phyloP scores from a whole-genome alignment of 164 flowering plant genomes.

The Sextonia rubra region DNA sequence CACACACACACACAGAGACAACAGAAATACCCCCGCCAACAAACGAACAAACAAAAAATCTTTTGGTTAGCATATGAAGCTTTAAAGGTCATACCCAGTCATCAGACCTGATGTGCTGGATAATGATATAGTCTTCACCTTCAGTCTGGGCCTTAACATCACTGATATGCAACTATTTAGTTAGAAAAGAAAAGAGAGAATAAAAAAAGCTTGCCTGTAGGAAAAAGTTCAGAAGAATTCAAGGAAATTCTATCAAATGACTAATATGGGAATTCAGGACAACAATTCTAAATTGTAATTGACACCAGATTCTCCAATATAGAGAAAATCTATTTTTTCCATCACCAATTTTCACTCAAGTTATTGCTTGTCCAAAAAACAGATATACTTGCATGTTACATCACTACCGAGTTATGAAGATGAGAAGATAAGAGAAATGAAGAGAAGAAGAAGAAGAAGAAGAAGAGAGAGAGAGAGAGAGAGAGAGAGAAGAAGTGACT shows the following conservation, averaged over 20 bases:
- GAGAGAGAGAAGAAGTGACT: too few species aligned
- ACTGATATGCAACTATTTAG: constrained; percentile 20
- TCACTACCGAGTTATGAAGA: too few species aligned
- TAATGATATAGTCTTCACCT: constrained; percentile 56
- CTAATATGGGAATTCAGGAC: background rate
- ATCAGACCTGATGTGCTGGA: constrained; percentile 51
- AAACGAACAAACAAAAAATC: too few species aligned
- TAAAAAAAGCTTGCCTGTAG: too few species aligned
- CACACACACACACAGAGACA: too few species aligned
- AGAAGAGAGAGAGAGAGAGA: too few species aligned
- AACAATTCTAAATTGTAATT: background rate
- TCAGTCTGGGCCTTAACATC: constrained; percentile 65
- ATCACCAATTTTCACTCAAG: background rate
- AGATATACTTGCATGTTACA: too few species aligned
- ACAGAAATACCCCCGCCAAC: too few species aligned
- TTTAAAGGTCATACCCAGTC: constrained; percentile 58
- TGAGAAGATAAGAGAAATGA: too few species aligned
- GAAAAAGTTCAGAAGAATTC: background rate
- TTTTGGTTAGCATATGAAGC: background rate
- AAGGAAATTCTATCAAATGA: background rate
- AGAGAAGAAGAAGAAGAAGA: too few species aligned
- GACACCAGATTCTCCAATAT: background rate
- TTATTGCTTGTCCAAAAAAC: background rate
- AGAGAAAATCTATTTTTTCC: background rate
- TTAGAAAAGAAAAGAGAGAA: background rate